These are phyloP conservation scores for Raffaelea albimanens DNA, from an alignment of 2,329 filamentous ascomycete genomes.

Conservation along the genomic window DNA sequence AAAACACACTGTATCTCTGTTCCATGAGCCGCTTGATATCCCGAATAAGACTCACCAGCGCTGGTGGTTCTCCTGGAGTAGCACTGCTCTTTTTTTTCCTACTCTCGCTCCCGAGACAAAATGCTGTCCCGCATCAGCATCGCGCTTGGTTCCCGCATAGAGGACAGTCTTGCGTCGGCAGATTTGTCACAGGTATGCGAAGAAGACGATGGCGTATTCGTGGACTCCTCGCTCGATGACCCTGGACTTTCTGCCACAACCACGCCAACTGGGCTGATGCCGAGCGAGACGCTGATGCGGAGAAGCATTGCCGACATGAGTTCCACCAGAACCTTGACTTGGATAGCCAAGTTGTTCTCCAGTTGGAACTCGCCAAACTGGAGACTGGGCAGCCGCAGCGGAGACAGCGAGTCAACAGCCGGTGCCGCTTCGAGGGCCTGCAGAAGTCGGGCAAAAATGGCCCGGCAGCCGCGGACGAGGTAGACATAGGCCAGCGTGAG, in stretches of 20 bases:
- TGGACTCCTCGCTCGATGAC: background rate
- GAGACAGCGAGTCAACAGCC: background rate
- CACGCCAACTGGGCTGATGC: background rate
- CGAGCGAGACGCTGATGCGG: background rate
- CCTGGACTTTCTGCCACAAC: background rate
- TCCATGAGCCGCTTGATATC: too few relatives aligned
- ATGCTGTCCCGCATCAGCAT: background rate
- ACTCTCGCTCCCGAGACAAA: background rate
- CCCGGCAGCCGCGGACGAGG: background rate
- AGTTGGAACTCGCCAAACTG: background rate
- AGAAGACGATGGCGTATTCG: background rate
- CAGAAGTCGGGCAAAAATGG: background rate
- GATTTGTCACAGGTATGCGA: too few relatives aligned
- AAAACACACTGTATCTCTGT: too few relatives aligned
- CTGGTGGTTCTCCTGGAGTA: too few relatives aligned
- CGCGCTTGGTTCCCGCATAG: too few relatives aligned
- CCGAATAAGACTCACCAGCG: too few relatives aligned
- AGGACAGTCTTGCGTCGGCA: too few relatives aligned
- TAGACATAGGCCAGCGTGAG: background rate
- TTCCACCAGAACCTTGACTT: background rate
- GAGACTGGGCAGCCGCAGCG: background rate
- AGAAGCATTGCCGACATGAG: background rate
- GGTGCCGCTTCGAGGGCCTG: background rate
- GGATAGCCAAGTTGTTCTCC: background rate
- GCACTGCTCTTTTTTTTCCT: background rate